A percentile compares a stretch with the other conserved stretches of the same genome.
phyloP scores from a whole-genome alignment of 805 yeast genomes.

The Isabelozyma pseudorhagii region DNA sequence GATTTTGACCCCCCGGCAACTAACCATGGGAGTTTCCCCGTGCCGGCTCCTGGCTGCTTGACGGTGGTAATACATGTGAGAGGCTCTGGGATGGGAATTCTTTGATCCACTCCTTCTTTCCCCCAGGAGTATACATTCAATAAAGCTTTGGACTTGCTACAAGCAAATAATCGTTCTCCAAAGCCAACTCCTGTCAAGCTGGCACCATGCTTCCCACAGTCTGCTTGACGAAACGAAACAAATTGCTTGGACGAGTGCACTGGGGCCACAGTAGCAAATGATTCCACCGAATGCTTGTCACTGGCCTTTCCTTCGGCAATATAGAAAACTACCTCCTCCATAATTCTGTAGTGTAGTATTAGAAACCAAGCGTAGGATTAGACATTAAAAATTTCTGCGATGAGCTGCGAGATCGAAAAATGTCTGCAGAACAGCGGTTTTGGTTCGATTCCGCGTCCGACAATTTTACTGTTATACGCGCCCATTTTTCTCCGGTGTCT shows the following conservation, averaged over 20 bases:
- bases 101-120: constrained; percentile 71
- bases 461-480: background rate
- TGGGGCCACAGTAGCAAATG: constrained; percentile 40
- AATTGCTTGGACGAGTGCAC: constrained; percentile 46
- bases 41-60: background rate
- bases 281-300: constrained; percentile 44
- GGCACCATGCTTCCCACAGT: constrained; percentile 44
- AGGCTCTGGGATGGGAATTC: constrained; percentile 81
- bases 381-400: constrained; percentile 1
- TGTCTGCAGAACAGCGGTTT: background rate
- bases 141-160: constrained; percentile 69
- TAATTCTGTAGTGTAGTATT: constrained; percentile 8
- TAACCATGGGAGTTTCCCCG: constrained; percentile 47
- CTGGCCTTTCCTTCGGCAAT: constrained; percentile 41
- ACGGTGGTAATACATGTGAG: constrained; percentile 48
- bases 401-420: constrained; percentile 2
- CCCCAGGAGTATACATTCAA: constrained; percentile 71
- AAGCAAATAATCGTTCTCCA: constrained; percentile 57
- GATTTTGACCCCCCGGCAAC: constrained; percentile 69
- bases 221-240: constrained; percentile 52
- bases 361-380: background rate
- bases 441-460: background rate
- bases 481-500: background rate
- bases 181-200: constrained; percentile 43
- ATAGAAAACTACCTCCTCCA: constrained; percentile 53